Percentiles rank a stretch among this genome's conserved stretches.
Evolutionary conservation across 257 asterid genomes (phyloP).

Genomic region (Nicotiana tabacum): DNA sequence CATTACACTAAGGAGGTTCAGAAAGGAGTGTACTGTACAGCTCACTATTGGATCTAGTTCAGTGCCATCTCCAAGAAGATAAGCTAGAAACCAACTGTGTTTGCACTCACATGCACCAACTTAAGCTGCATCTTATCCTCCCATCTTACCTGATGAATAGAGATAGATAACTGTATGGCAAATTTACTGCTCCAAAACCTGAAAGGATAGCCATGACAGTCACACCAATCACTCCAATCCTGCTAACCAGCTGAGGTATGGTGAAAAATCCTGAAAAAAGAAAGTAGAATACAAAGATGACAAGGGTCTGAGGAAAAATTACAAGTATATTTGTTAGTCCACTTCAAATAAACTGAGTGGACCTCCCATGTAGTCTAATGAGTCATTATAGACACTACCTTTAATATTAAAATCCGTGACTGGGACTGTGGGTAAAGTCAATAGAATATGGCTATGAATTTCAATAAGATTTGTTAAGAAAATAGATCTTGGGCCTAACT

Average conservation of each 20-base stretch:
- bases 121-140: constrained; percentile 6
- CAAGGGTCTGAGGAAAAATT: background rate
- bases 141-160: constrained; percentile 86
- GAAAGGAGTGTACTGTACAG: background rate
- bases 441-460: background rate
- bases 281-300: background rate
- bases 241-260: constrained; percentile 89
- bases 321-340: background rate
- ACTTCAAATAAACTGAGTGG: background rate
- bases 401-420: background rate
- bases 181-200: constrained; percentile 98
- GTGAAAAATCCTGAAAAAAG: constrained; percentile 79
- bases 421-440: background rate
- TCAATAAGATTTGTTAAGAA: background rate
- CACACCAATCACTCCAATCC: constrained; percentile 98
- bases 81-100: background rate
- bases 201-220: constrained; percentile 94
- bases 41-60: background rate
- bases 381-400: background rate
- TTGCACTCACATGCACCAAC: constrained; percentile 13
- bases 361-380: background rate
- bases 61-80: background rate
- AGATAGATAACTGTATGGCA: constrained; percentile 94
- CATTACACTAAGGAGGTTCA: background rate
- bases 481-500: background rate